A percentile compares a stretch with the other conserved stretches of the same genome.
These are phyloP conservation scores for Scheffersomyces segobiensis DNA, from an alignment of 1,139 yeast genomes.

Conservation along the genomic window DNA sequence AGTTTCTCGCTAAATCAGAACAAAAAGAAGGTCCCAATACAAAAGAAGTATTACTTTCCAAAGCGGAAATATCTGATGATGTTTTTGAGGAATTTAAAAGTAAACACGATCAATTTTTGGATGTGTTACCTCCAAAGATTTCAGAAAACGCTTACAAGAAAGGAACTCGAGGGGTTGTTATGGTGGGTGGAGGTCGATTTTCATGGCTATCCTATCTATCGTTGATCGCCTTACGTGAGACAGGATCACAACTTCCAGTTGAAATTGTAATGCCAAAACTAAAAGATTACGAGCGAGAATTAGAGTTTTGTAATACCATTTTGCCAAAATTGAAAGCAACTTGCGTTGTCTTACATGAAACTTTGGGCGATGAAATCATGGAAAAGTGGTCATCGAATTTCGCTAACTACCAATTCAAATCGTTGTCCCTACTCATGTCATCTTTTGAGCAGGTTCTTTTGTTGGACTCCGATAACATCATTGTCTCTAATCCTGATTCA, in stretches of 20 bases:
- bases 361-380: conserved; percentile 36
- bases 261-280: conserved; percentile 38
- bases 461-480: conserved; percentile 44
- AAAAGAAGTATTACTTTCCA: conserved; percentile 29
- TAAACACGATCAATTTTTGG: conserved; percentile 26
- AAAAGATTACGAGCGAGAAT: conserved; percentile 25
- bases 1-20: conserved; percentile 21
- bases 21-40: conserved; percentile 27
- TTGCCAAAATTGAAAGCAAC: conserved; percentile 16
- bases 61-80: conserved; percentile 27
- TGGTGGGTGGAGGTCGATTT: conserved; percentile 40
- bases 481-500: conserved; percentile 36
- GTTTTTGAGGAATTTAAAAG: conserved; percentile 22
- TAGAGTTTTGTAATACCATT: conserved; percentile 13
- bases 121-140: conserved; percentile 26
- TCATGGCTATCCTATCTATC: conserved; percentile 44
- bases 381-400: conserved; percentile 28
- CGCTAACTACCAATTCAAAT: conserved; percentile 40
- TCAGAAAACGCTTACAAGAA: conserved; percentile 24
- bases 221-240: conserved; percentile 30
- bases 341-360: conserved; percentile 31
- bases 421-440: conserved; percentile 40
- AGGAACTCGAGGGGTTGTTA: conserved; percentile 33
- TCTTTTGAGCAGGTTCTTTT: conserved; percentile 44
- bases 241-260: conserved; percentile 39